Conservation (phyloP, 2,329 filamentous ascomycete genomes). For the Colletotrichum melonis region DNA sequence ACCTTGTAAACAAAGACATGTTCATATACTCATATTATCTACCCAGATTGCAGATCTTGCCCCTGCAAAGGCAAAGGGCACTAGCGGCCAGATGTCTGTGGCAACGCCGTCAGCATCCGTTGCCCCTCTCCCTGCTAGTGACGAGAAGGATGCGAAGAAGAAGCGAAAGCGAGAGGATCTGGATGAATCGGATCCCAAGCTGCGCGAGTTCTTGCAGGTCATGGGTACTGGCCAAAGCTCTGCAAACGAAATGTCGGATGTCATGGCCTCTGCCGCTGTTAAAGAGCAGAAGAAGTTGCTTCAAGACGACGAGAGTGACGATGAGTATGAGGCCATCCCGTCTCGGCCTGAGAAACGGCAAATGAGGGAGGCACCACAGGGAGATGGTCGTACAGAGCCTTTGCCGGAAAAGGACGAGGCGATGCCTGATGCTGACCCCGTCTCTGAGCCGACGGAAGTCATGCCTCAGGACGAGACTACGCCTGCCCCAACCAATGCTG, state of each 20-base stretch:
- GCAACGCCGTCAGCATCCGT: conserved; percentile 31
- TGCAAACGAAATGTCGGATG: conserved; percentile 31
- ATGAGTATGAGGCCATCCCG: conserved; percentile 78
- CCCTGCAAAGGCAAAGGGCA: conserved; percentile 42
- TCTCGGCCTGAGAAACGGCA: conserved; percentile 61
- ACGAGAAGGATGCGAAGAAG: conserved; percentile 49
- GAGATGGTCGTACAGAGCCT: conserved; percentile 31
- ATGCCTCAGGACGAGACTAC: conserved; percentile 22
- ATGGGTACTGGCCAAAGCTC: conserved; percentile 73
- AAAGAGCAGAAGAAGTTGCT: conserved; percentile 46
- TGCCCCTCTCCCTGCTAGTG: conserved; percentile 37
- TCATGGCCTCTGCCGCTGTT: conserved; percentile 28
- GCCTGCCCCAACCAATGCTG: conserved; percentile 7
- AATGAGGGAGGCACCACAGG: conserved; percentile 34
- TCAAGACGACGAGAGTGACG: conserved; percentile 72
- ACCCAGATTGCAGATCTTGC: conserved; percentile 55
- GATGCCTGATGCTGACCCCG: conserved; percentile 20
- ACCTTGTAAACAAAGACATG: not conserved
- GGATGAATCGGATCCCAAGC: conserved; percentile 77
- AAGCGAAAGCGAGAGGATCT: conserved; percentile 76
- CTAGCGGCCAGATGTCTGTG: not conserved
- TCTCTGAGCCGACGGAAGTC: conserved; percentile 13
- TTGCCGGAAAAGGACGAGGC: conserved; percentile 29
- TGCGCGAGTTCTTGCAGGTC: conserved; percentile 86
- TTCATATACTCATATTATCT: conserved; percentile 17